Percentiles rank a stretch among this genome's conserved stretches.
These are phyloP conservation scores for Aciculosporium take DNA, from an alignment of 2,329 filamentous ascomycete genomes.

Conservation along the genomic window DNA sequence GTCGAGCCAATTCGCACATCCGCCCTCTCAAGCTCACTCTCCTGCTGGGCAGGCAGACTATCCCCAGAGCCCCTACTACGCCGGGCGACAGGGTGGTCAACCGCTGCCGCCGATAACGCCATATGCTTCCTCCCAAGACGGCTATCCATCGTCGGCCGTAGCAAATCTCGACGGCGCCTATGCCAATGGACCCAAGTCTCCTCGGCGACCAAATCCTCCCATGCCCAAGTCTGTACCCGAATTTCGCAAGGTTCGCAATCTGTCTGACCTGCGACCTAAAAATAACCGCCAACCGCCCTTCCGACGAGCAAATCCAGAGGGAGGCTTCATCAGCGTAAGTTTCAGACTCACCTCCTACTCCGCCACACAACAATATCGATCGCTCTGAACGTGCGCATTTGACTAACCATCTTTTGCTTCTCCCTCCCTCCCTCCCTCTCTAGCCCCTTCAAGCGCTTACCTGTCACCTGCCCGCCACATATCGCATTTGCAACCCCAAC, in stretches of 20 bases:
- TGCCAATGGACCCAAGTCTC: constrained; percentile 41
- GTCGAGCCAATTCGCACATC: constrained; percentile 41
- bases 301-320: constrained; percentile 85
- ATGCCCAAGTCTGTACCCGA: constrained; percentile 60
- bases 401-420: neutral
- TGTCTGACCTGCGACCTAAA: constrained; percentile 64
- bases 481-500: constrained; percentile 92
- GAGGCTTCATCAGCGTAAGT: constrained; percentile 90
- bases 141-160: constrained; percentile 59
- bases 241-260: constrained; percentile 63
- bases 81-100: constrained; percentile 33
- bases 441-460: constrained; percentile 92
- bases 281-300: constrained; percentile 82
- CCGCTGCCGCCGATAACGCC: constrained; percentile 63
- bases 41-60: constrained; percentile 58
- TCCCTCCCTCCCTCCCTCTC: neutral
- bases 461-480: constrained; percentile 81
- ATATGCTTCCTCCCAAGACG: constrained; percentile 53
- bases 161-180: constrained; percentile 56
- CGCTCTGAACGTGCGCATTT: neutral
- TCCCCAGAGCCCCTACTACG: constrained; percentile 44
- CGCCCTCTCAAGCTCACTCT: constrained; percentile 54
- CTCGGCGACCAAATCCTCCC: constrained; percentile 37
- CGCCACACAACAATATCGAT: neutral
- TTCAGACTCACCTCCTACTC: neutral